Base-by-base conservation (phyloP, 2,329 filamentous ascomycete genomes). In the Alternaria ethzedia region DNA sequence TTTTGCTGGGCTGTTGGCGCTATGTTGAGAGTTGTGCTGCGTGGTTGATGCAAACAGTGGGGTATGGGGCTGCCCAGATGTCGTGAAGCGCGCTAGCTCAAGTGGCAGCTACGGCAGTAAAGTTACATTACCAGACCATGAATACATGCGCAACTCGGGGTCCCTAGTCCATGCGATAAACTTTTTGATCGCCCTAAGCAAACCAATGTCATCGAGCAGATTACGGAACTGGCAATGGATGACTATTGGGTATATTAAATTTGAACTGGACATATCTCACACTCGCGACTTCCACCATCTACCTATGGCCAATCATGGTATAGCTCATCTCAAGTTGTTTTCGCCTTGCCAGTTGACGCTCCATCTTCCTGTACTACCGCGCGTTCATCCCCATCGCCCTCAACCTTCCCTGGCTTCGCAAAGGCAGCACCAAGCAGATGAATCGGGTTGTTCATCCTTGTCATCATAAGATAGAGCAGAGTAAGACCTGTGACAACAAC, bases 381-480 rank as follows among this genome's bases (percentile, higher is more conserved):
- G 8, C 28, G 6, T 12, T 52, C 28, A 4, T 15, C 4, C 9
- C 17, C 28, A n/a, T 44, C 32, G 5, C 23, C 57, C 25, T 67
- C 64, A 3, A 68, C 66, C 55, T 59, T 69, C 2, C 66, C 69
- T 15, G 69, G 51, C 43, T 70, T 72, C 28, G 66, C 66, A 30
- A 72, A 67, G 5, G 52, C 59, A 15, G 63, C 62, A 6, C 70
- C 70, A 13, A 69, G 17, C 6, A 73, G 26, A 51, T 68, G 54
- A 43, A 72, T 15, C 4, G 68, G 69, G 28, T 69, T 73, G 10
- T 70, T 70, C 56, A 72, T 70, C 41, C 70, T 65, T 2, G 56
- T 57, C 6, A 15, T 30, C 69, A 72, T 73, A 28, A 70, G 49
- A 61, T 70, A 73, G 13, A 70, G 30, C 11, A 73, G 11, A 6